Percentiles rank a stretch among this genome's conserved stretches.
phyloP scores from a whole-genome alignment of 768 basidiomycete species.

The Russula abietina region DNA sequence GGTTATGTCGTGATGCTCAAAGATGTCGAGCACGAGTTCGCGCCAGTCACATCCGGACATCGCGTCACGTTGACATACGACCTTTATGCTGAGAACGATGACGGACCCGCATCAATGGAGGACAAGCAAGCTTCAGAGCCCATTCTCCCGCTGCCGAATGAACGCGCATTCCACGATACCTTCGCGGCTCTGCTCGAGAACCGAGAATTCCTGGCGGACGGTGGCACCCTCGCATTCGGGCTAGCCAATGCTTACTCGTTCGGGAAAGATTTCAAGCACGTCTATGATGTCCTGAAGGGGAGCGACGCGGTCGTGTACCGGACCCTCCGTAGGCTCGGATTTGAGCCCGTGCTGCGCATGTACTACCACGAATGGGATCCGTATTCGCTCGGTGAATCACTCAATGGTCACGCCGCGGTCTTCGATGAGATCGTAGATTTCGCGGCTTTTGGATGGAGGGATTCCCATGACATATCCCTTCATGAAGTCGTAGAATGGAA shows the following conservation, averaged over 20 bases:
- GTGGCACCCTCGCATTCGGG: not conserved
- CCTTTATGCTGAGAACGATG: slow-evolving; percentile 29
- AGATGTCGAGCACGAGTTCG: slow-evolving; percentile 44
- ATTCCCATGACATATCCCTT: too few species aligned
- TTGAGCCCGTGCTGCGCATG: slow-evolving; percentile 4
- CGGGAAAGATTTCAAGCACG: not conserved
- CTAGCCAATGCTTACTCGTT: slow-evolving; percentile 30
- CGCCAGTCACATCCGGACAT: slow-evolving; percentile 36
- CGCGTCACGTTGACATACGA: slow-evolving; percentile 45
- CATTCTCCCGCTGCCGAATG: not conserved
- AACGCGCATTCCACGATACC: slow-evolving; percentile 18
- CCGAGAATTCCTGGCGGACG: not conserved
- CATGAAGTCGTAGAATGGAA: too few species aligned
- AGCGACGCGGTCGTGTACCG: slow-evolving; percentile 10
- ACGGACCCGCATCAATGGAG: not conserved
- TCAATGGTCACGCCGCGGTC: too few species aligned
- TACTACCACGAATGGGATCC: not conserved
- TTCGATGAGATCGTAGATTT: too few species aligned
- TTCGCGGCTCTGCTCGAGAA: slow-evolving; percentile 32
- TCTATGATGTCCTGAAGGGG: slow-evolving; percentile 11
- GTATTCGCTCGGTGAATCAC: too few species aligned
- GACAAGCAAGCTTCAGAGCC: too few species aligned
- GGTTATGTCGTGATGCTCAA: slow-evolving; percentile 40
- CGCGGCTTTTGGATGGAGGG: too few species aligned
- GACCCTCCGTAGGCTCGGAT: not conserved